phyloP scores from a whole-genome alignment of 495 filamentous ascomycete genomes.

The Penicillium simplicissimum region DNA sequence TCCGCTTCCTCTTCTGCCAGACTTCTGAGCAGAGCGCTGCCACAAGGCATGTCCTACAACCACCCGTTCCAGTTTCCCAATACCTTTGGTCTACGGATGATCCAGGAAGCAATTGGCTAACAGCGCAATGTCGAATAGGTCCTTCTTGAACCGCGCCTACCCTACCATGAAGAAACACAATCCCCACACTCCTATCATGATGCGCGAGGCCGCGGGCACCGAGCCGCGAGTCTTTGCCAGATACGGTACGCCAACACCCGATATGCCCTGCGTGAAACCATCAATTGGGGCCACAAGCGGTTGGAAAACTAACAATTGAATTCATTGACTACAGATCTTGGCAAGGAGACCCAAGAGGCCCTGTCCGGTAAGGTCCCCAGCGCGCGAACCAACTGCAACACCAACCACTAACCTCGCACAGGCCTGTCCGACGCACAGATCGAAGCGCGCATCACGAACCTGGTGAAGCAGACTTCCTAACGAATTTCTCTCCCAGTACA shows the following conservation, averaged over 20 bases:
- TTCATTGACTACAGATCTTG: slow-evolving; percentile 60
- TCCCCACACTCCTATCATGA: slow-evolving; percentile 88
- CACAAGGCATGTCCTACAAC: slow-evolving; percentile 60
- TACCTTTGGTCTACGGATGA: not conserved
- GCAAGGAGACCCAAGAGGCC: slow-evolving; percentile 82
- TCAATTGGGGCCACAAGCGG: not conserved
- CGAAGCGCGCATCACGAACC: slow-evolving; percentile 77
- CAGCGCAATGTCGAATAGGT: slow-evolving; percentile 49
- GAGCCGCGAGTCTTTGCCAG: slow-evolving; percentile 85
- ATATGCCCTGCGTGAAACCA: not conserved
- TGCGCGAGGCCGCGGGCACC: slow-evolving; percentile 83
- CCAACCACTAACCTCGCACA: slow-evolving; percentile 38
- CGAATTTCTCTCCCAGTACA: slow-evolving; percentile 7
- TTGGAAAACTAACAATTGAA: slow-evolving; percentile 10
- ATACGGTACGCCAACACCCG: slow-evolving; percentile 68
- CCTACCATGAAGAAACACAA: slow-evolving; percentile 99
- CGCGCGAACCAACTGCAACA: not conserved
- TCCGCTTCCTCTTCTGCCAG: slow-evolving; percentile 97
- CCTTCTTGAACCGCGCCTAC: slow-evolving; percentile 88
- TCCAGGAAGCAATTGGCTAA: slow-evolving; percentile 16
- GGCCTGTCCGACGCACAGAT: slow-evolving; percentile 90
- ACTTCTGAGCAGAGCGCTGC: slow-evolving; percentile 83
- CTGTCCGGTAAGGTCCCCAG: slow-evolving; percentile 62
- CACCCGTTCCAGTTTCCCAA: not conserved
- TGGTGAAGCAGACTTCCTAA: slow-evolving; percentile 67